Base-by-base conservation (phyloP, 2,329 filamentous ascomycete genomes). In the Parafenestella ontariensis region DNA sequence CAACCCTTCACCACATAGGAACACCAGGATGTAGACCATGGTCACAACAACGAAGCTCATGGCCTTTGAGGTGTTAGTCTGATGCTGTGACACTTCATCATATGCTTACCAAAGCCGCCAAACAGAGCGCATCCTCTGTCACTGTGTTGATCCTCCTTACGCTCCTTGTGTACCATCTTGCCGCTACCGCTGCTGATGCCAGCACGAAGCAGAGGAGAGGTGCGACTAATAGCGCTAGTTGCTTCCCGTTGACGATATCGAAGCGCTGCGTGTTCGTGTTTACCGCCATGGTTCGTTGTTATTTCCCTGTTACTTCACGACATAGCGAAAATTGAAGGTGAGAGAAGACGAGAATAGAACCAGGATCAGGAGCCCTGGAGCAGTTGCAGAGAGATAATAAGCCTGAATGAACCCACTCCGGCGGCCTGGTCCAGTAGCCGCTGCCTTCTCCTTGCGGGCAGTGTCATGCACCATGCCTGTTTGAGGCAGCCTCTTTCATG, bases 101-200 rank as follows among this genome's bases (percentile, higher is more conserved):
- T 21, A 34, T 20, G n/a, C 60, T 8, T 63, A 65, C 62, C 45
- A 65, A 42, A 39, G 53, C 58, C 45, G 54, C 53, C 45, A 62
- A 18, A 54, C 62, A 64, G 20, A 65, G 44, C 20, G 48, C 41
- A 50, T 64, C 62, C 44, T 65, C 58, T 11, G 46, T 46, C 41
- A 62, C 42, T 5, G 58, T 62, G 33, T 64, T 65, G 52, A 64
- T 48, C 21, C 61, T 54, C 33, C 60, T 56, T n/a, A 57, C 50
- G 23, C 59, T 59, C 39, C 62, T 50, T 10, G 61, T 59, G 37
- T 63, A 57, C 62, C 62, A 65, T 62, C 62, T 56, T 45, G 52
- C 47, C 8, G 56, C 54, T 4, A 65, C 58, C n/a, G 55, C 56
- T 2, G 21, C 54, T 6, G 56, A 48, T 9, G 62, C 60, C 5